Evolutionary conservation across 2,329 filamentous ascomycete species (phyloP), one percentile per base, ranked within the genome.

Genomic region (Xylariaceae sp.): DNA sequence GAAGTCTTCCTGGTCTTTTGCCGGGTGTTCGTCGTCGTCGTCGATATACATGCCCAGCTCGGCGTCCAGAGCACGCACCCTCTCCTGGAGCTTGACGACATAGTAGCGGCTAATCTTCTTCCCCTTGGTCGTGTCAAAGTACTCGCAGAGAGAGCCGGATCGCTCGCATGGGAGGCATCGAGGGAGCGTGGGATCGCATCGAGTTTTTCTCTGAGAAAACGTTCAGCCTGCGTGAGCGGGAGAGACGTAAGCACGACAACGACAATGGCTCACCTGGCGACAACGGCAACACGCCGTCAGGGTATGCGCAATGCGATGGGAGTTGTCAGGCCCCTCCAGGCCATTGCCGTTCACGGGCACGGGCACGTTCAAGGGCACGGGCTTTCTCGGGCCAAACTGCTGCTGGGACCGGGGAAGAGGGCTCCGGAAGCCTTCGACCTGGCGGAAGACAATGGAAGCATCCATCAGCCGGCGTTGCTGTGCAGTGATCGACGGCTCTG

Each of bases 151-250:
- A 35, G 92, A 91, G 69, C 92, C 92, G 64, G 90, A 92, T 67
- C 93, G 85, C 76, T 97, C 92, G 77, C 94, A 99, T 18, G 93
- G 92, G 15, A 90, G 83, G 75, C 94, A 99, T 70, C 89, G 88
- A 47, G 94, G 94, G 18, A 99, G 83, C 11, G 89, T 90, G 3
- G 94, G 90, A 75, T 97, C 94, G 78, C 94, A 99, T 79, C 92
- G 83, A 44, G 93, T 97, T 80, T 99, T 99, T 70, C 93, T 87
- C 92, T 96, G 10, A 15, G 44, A 17, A 57, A 4, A 18, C 9
- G 9, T 23, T 51, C 11, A 5, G 23, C 4, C 4, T 15, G 47
- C 47, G 15, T 48, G 15, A 48, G 7, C n/a, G 9, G n/a, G 45
- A 8, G 30, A 30, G 17, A n/a, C 47, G 30, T 49, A 49, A 18